Base-by-base conservation (phyloP, 1,284 basidiomycete species). In the Hymenochaete sp. region DNA sequence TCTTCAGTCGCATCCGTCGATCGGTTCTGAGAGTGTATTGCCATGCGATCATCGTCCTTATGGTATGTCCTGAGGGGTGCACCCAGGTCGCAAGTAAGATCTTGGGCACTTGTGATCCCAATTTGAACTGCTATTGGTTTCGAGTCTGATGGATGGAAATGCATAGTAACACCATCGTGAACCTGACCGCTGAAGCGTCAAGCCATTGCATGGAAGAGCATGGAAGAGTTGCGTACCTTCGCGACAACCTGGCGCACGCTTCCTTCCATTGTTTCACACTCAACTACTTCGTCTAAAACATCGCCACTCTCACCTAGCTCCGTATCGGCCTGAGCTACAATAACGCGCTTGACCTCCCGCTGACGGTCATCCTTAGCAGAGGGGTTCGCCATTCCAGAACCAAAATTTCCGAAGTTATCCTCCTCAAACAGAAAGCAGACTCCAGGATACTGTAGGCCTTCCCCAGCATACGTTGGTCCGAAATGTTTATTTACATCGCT, bases 31-130 rank as follows among this genome's bases (percentile, higher is more conserved):
- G 79, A 72, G 54, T 89, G 86, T 31, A 89, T 89, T 13, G 74
- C 75, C 78, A 93, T 84, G 47, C 90, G 68, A 54, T 90, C 82
- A 56, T 93, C 90, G 52, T 92, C 87, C 59, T 91, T 90, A 65
- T 87, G 87, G 60, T 85, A 82, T 44, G 79, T 68, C 32, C 82
- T 71, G n/a, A 80, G 64, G 5, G 90, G 89, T 9, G 83, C 70
- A 2, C 90, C 90, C 5, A 93, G 66, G 53, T 89, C 86, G 27
- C 84, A 68, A 2, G 70, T 73, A 24, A 93, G 63, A 59, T 92
- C 89, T 60, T 93, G 87, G 1, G 83, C 78, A 2, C 81, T 89
- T 4, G 86, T 91, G 50, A 75, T 65, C n/a, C 84, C 79, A n/a
- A 93, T 60, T n/a, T 67, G 67, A 43, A 92, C 64, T 31, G 73